Evolutionary conservation across 2,329 filamentous ascomycete genomes (phyloP).

Genomic region (Emydomyces testavorans): DNA sequence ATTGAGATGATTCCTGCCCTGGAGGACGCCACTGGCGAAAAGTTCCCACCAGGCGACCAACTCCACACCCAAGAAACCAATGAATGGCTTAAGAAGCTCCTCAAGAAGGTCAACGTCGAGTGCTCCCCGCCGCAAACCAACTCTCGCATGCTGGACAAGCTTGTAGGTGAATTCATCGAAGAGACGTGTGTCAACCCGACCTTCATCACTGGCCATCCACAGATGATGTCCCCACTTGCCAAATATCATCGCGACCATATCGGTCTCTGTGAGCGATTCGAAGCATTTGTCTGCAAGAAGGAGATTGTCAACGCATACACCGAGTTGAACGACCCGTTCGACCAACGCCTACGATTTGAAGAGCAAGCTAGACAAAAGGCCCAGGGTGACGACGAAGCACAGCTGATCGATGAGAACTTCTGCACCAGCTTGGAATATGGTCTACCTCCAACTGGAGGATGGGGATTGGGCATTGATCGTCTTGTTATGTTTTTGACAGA

Average conservation of each 20-base stretch:
- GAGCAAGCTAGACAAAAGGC: constrained; percentile 94
- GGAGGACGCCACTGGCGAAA: constrained; percentile 80
- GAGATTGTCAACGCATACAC: constrained; percentile 96
- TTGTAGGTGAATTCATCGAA: constrained; percentile 90
- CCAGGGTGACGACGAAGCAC: constrained; percentile 93
- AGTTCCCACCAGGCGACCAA: constrained; percentile 80
- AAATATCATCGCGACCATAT: constrained; percentile 77
- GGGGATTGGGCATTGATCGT: constrained; percentile 91
- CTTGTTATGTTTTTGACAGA: constrained; percentile 93
- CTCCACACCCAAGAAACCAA: constrained; percentile 83
- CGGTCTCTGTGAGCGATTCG: constrained; percentile 91
- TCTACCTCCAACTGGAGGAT: constrained; percentile 86
- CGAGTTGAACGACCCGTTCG: constrained; percentile 93
- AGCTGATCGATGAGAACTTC: constrained; percentile 93
- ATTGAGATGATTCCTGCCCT: constrained; percentile 93
- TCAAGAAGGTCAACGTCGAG: constrained; percentile 83
- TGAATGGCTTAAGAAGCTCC: constrained; percentile 69
- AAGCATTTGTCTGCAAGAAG: constrained; percentile 94
- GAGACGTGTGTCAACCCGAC: constrained; percentile 87
- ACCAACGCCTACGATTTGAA: constrained; percentile 82
- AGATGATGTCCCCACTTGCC: constrained; percentile 89
- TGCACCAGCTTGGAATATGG: constrained; percentile 80
- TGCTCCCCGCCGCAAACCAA: constrained; percentile 87
- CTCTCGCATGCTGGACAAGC: constrained; percentile 89
- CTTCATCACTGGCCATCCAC: constrained; percentile 72